Evolutionary conservation across 768 basidiomycete genomes (phyloP), one percentile per base, ranked within the genome.

Genomic region (Suillus discolor): DNA sequence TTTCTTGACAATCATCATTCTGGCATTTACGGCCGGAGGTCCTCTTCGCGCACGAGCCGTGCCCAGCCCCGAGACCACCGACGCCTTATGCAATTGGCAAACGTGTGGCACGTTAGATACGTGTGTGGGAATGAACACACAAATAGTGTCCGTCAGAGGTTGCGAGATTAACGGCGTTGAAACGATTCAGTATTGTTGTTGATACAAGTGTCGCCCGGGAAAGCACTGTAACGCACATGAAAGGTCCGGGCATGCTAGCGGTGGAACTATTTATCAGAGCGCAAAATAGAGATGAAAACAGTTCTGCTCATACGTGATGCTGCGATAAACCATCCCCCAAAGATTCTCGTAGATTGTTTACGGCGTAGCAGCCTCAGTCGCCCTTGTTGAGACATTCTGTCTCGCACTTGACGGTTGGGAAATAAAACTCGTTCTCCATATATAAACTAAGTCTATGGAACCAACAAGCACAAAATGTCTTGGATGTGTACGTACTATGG

Each of bases 71-170:
- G 12, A 3, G 38, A 39, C 49, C 20, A 12, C 15, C 23, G 28
- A 36, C 25, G 23, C 57, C 18, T 18, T 61, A 57, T 70, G 57
- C 54, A 28, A 62, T 39, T 66, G 67, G 63, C 23, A 25, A 20
- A 61, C 45, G 28, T 31, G 31, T 31, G 31, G 31, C 31, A 31
- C 31, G 31, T 31, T 31, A 31, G 31, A 31, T 31, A 31, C 31
- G 31, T 67, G 63, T 20, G 63, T 65, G 20, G 13, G 4, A 12
- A 6, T 23, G 25, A 65, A 57, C 49, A 47, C 51, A 13, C 0
- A 47, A 11, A 15, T 39, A 39, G 6, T 15, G 39, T 13, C 15
- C 41, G 16, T 15, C 41, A 16, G 41, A 41, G 5, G 31, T 31
- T 31, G 31, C 31, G 31, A 31, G 31, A 31, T 31, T 31, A 31